Percentiles rank a stretch among this genome's conserved stretches.
Evolutionary conservation across 2,329 filamentous ascomycete species (phyloP).

Genomic region (Pseudohalonectria lignicola): DNA sequence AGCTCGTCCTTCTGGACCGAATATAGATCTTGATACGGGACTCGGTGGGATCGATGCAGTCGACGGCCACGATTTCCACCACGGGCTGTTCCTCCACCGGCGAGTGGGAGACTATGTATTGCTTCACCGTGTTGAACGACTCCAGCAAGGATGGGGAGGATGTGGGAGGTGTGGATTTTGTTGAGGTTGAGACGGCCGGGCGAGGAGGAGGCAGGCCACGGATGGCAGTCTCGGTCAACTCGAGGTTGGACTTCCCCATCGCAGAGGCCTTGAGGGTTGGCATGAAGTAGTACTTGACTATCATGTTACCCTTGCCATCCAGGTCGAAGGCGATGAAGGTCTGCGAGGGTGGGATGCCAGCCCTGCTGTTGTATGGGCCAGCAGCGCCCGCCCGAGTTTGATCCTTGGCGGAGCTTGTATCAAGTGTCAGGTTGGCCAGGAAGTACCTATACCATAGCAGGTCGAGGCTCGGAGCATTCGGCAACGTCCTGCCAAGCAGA

Average conservation of each 20-base stretch:
- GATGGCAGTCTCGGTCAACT: neutral
- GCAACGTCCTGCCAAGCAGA: constrained; percentile 9
- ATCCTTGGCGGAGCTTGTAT: too few relatives aligned
- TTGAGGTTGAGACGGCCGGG: neutral
- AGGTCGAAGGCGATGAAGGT: constrained; percentile 17
- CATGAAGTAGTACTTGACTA: constrained; percentile 16
- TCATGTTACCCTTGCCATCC: constrained; percentile 5
- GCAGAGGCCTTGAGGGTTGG: constrained; percentile 8
- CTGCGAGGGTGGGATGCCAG: constrained; percentile 4
- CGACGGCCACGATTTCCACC: constrained; percentile 20
- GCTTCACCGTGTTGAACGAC: neutral
- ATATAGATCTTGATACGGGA: constrained; percentile 26
- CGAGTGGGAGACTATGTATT: neutral
- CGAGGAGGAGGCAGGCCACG: neutral
- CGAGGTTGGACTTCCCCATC: neutral
- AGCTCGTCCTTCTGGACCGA: constrained; percentile 16
- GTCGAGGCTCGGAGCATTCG: too few relatives aligned
- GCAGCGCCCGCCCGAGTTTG: constrained; percentile 1
- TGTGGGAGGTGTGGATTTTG: neutral
- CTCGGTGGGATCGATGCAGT: constrained; percentile 13
- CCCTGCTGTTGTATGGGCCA: neutral
- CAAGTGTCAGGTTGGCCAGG: too few relatives aligned
- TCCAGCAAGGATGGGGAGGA: neutral
- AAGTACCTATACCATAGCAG: too few relatives aligned
- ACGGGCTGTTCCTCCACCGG: constrained; percentile 4